A percentile compares a stretch with the other conserved stretches of the same genome.
phyloP scores from a whole-genome alignment of 2,329 filamentous ascomycete genomes.

The Kalaharituber pfeilii region DNA sequence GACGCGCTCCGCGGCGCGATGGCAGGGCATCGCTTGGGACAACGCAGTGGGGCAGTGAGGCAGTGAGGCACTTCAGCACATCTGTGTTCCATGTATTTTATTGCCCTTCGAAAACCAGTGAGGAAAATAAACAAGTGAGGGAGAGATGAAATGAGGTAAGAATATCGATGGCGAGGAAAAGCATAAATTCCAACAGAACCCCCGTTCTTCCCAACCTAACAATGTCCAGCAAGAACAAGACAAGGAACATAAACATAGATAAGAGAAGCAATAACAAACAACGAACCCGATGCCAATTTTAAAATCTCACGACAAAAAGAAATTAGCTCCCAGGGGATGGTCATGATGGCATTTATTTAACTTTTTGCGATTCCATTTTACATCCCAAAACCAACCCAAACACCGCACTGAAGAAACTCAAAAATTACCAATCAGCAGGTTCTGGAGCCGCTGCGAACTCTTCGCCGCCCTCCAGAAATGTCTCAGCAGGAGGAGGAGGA shows the following conservation, averaged over 20 bases:
- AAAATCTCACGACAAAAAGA: not conserved
- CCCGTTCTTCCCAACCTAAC: not conserved
- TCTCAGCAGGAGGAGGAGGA: not conserved
- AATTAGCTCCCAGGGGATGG: not conserved
- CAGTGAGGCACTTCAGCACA: too few relatives aligned
- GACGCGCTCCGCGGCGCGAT: too few relatives aligned
- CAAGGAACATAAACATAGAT: not conserved
- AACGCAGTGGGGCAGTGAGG: too few relatives aligned
- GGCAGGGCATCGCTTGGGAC: too few relatives aligned
- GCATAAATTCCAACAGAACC: not conserved
- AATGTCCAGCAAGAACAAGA: not conserved
- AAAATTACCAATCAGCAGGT: not conserved
- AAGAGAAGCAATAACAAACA: not conserved
- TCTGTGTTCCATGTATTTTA: too few relatives aligned
- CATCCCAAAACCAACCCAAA: slow-evolving; percentile 1
- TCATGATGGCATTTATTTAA: not conserved
- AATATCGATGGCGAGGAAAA: too few relatives aligned
- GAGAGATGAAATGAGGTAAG: too few relatives aligned
- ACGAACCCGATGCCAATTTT: not conserved
- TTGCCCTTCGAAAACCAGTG: too few relatives aligned
- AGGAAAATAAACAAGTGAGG: too few relatives aligned
- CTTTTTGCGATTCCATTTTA: not conserved
- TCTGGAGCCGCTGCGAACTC: not conserved
- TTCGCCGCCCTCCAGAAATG: not conserved
- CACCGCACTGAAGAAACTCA: not conserved